Conservation (phyloP, 345 rosid species). For the Murraya koenigii region DNA sequence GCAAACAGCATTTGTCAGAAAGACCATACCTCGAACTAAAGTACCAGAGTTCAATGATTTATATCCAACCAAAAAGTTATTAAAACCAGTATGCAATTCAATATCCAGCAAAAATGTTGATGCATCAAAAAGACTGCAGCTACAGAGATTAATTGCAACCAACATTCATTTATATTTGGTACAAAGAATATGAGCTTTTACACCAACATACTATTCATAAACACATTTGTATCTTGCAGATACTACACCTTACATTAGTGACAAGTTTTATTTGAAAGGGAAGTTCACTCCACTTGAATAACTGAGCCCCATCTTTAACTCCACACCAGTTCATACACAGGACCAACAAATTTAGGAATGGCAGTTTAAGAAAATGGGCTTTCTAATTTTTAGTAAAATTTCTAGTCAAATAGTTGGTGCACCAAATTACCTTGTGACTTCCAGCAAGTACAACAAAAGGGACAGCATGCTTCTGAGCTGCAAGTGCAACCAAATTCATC, state of each 20-base stretch:
- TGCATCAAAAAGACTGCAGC: not conserved
- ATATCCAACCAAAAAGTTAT: not conserved
- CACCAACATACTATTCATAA: not conserved
- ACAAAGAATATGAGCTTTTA: not conserved
- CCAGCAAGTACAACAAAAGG: constrained; percentile 99
- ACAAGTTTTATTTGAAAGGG: not conserved
- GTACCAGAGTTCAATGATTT: not conserved
- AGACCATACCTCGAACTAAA: constrained; percentile 1
- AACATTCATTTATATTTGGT: no score
- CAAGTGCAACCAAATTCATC: constrained; percentile 96
- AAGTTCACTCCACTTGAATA: not conserved
- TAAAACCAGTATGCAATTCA: not conserved
- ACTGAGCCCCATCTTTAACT: constrained; percentile 3
- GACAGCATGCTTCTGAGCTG: constrained; percentile 95
- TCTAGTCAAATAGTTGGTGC: not conserved
- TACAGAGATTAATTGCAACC: not conserved
- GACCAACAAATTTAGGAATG: not conserved
- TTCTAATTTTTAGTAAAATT: not conserved
- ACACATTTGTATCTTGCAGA: not conserved
- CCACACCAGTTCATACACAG: constrained; percentile 7
- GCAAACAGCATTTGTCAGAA: constrained; percentile 9
- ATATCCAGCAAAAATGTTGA: not conserved
- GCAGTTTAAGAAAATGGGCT: not conserved
- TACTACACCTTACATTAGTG: not conserved
- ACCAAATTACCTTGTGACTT: constrained; percentile 78